These are phyloP conservation scores for Pleurotus giganteus DNA, from an alignment of 768 basidiomycete genomes.

Conservation along the genomic window DNA sequence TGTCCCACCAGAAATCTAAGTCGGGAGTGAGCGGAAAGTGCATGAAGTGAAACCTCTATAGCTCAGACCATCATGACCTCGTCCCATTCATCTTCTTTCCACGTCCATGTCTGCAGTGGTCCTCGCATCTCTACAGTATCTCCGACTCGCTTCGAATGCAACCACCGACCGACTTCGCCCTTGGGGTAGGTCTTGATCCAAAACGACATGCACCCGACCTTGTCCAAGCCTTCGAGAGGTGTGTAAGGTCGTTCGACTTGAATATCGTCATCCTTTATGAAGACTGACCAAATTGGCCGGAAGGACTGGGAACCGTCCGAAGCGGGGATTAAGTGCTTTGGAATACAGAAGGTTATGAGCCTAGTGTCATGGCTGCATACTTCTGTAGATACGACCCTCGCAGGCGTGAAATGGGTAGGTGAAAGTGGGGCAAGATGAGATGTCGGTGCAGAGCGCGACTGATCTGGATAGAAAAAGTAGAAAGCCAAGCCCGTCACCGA, in stretches of 20 bases:
- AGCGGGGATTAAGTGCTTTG: conserved; percentile 37
- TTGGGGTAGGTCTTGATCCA: conserved; percentile 81
- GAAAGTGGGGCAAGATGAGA: conserved; percentile 34
- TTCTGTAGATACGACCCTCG: conserved; percentile 54
- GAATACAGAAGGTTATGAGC: conserved; percentile 59
- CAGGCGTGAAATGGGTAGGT: conserved; percentile 56
- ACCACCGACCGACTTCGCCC: conserved; percentile 83
- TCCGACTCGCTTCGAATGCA: conserved; percentile 66
- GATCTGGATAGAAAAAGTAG: conserved; percentile 53
- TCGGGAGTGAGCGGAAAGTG: not conserved
- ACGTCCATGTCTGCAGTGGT: conserved; percentile 67
- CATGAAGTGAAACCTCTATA: not conserved
- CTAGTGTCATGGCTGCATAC: conserved; percentile 57
- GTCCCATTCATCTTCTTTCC: conserved; percentile 60
- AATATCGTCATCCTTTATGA: conserved; percentile 83
- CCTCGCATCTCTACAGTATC: conserved; percentile 76
- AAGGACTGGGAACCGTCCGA: conserved; percentile 20
- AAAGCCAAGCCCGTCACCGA: conserved; percentile 39
- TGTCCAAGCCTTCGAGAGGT: conserved; percentile 69
- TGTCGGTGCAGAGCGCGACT: conserved; percentile 44
- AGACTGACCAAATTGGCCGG: conserved; percentile 69
- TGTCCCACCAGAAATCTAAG: conserved; percentile 83
- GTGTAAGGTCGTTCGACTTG: conserved; percentile 88
- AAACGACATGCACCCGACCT: conserved; percentile 63
- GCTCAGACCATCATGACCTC: conserved; percentile 70